Percentiles rank a stretch among this genome's conserved stretches.
These are phyloP conservation scores for Umbelopsis ramanniana DNA, from an alignment of 192 early-diverging fungal genomes.

Conservation along the genomic window DNA sequence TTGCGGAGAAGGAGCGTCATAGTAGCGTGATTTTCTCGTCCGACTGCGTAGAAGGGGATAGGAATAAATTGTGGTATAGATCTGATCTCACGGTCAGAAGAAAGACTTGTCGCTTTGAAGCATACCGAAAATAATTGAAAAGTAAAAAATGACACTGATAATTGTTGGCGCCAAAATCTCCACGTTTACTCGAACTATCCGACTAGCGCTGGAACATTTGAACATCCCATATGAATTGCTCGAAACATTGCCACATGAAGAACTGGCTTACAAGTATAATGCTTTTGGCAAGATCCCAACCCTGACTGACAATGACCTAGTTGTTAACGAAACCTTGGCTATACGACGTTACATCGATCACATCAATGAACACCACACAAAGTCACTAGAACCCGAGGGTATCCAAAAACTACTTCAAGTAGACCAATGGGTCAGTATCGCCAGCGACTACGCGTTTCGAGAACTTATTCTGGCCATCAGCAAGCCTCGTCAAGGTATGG, in stretches of 20 bases:
- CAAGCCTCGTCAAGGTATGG: conserved; percentile 29
- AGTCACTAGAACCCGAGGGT: conserved; percentile 17
- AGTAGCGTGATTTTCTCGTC: neutral
- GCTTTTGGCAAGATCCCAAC: conserved; percentile 45
- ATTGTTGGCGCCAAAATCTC: conserved; percentile 39
- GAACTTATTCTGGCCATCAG: conserved; percentile 27
- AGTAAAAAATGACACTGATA: neutral
- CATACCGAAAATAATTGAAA: too few species aligned
- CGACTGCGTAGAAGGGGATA: neutral
- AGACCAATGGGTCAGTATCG: conserved; percentile 33
- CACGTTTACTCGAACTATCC: conserved; percentile 43
- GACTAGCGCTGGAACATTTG: conserved; percentile 36
- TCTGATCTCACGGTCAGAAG: neutral
- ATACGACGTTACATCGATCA: conserved; percentile 40
- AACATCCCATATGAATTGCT: conserved; percentile 29
- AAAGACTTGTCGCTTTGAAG: neutral
- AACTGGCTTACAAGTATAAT: conserved; percentile 35
- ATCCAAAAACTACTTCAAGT: conserved; percentile 23
- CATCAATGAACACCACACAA: neutral
- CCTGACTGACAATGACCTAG: conserved; percentile 23
- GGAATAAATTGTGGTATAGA: neutral
- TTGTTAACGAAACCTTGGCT: conserved; percentile 36
- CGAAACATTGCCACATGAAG: conserved; percentile 24
- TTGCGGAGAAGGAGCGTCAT: neutral
- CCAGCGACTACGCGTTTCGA: conserved; percentile 38